These are phyloP conservation scores for Eucalyptus regnans DNA, from an alignment of 345 rosid genomes.

Conservation along the genomic window DNA sequence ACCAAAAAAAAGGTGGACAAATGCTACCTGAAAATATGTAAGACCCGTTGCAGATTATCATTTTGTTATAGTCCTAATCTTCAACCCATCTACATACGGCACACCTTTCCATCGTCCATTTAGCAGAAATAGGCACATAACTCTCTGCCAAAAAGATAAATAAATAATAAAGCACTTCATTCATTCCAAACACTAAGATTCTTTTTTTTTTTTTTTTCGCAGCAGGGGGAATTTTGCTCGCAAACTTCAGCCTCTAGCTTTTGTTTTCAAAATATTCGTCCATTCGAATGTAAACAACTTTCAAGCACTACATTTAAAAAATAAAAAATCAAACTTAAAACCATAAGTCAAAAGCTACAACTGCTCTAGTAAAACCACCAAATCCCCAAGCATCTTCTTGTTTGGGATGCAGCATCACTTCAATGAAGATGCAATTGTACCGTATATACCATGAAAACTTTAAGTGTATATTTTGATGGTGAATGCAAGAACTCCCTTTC, in stretches of 20 bases:
- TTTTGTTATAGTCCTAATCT: too few relatives aligned
- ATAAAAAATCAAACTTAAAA: not conserved
- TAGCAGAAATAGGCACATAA: too few relatives aligned
- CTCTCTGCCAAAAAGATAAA: too few relatives aligned
- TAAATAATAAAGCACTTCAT: too few relatives aligned
- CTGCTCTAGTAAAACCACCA: not conserved
- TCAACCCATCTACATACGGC: too few relatives aligned
- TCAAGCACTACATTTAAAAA: not conserved
- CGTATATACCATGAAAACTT: not conserved
- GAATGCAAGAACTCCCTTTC: conserved; percentile 31
- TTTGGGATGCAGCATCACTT: not conserved
- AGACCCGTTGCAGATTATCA: too few relatives aligned
- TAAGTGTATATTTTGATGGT: not conserved
- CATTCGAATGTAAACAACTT: not conserved
- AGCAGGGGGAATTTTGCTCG: not conserved
- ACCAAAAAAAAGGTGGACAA: too few relatives aligned
- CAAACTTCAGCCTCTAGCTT: not conserved
- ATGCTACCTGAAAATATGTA: too few relatives aligned
- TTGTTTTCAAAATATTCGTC: not conserved
- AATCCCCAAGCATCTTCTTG: not conserved
- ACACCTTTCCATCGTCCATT: too few relatives aligned
- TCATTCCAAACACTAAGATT: too few relatives aligned
- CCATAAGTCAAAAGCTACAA: not conserved
- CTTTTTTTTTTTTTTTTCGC: too few relatives aligned
- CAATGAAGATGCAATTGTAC: not conserved